A percentile compares a stretch with the other conserved stretches of the same genome.
Evolutionary conservation across 1,284 basidiomycete genomes (phyloP).

Genomic region (Kwoniella shivajii): DNA sequence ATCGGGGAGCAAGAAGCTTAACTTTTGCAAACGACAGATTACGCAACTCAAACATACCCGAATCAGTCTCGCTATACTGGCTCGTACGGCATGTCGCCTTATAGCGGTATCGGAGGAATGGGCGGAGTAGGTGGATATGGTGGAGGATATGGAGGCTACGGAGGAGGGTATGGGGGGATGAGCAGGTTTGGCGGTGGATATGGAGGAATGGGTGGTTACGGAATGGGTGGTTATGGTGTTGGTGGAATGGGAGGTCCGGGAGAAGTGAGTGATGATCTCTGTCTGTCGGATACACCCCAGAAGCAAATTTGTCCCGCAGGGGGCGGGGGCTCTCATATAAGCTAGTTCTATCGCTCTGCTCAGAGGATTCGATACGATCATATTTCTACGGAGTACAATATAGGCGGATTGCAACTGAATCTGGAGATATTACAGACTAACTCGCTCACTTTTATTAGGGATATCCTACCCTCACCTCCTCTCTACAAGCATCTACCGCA

Average conservation of each 20-base stretch:
- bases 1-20: not conserved
- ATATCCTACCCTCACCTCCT: conserved; percentile 73
- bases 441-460: conserved; percentile 22
- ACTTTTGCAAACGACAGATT: not conserved
- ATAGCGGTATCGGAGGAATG: conserved; percentile 16
- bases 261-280: conserved; percentile 46
- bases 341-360: no score
- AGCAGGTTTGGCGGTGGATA: conserved; percentile 11
- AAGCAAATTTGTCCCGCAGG: no score
- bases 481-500: conserved; percentile 84
- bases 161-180: conserved; percentile 15
- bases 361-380: no score
- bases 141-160: conserved; percentile 11
- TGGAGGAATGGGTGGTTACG: conserved; percentile 29
- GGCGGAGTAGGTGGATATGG: conserved; percentile 14
- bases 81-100: conserved; percentile 17
- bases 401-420: not conserved
- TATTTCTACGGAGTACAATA: not conserved
- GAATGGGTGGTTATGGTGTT: conserved; percentile 60
- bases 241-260: conserved; percentile 57
- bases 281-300: not conserved
- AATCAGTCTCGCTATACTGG: conserved; percentile 8
- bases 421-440: not conserved
- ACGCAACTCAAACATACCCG: conserved; percentile 10
- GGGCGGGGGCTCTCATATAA: no score